A percentile compares a stretch with the other conserved stretches of the same genome.
Evolutionary conservation across 345 rosid genomes (phyloP).

Genomic region (Eucalyptus regnans): DNA sequence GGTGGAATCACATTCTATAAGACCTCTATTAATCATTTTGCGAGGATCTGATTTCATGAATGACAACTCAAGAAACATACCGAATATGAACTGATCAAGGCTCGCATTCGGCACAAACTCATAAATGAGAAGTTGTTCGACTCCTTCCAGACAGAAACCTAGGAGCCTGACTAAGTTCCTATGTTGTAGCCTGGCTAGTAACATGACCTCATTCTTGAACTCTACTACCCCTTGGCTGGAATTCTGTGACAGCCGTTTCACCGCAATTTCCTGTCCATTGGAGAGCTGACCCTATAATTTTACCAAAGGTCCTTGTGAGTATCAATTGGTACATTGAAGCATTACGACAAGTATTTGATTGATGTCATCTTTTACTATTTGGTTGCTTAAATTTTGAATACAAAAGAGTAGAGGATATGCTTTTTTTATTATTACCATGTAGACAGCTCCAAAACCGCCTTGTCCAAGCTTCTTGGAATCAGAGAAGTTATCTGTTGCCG

Average conservation of each 20-base stretch:
- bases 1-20: not conserved
- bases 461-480: constrained; percentile 13
- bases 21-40: not conserved
- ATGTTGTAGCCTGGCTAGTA: constrained; percentile 31
- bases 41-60: not conserved
- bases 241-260: constrained; percentile 10
- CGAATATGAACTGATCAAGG: constrained; percentile 25
- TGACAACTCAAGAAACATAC: not conserved
- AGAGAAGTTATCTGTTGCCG: constrained; percentile 6
- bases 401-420: not conserved
- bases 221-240: constrained; percentile 23
- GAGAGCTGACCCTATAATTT: constrained; percentile 5
- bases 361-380: not conserved
- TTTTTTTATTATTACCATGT: constrained; percentile 1
- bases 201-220: constrained; percentile 22
- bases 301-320: not conserved
- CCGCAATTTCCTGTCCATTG: constrained; percentile 14
- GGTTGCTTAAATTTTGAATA: not conserved
- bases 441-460: constrained; percentile 17
- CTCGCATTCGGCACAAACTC: constrained; percentile 36
- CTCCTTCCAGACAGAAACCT: constrained; percentile 26
- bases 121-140: constrained; percentile 30
- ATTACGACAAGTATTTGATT: not conserved
- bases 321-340: not conserved
- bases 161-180: constrained; percentile 25